Evolutionary conservation across 2,329 filamentous ascomycete genomes (phyloP), one percentile per base, ranked within the genome.

Genomic region (Cytospora leucostoma): DNA sequence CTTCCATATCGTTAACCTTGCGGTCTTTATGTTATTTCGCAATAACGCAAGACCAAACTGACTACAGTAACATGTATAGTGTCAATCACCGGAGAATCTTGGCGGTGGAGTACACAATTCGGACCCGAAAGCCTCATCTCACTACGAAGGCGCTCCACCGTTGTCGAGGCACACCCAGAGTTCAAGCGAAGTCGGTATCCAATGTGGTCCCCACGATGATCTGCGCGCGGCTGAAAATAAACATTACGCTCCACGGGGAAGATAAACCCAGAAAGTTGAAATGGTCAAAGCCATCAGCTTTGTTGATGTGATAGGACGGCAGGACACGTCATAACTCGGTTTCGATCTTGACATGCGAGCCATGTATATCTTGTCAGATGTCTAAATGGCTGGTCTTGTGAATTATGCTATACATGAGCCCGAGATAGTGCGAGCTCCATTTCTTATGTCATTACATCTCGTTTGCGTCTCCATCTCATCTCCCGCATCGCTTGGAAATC

Each of bases 401-500:
- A 47, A 47, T 17, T 7, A 17, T 7, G 13, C 3, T 11, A 21
- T 7, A 5, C 19, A 21, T 10, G 21, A 4, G 8, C 19, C n/a
- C 44, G 8, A 19, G 44, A 17, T 21, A 4, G 44, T 4, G 21
- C n/a, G n/a, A 19, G 3, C 44, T 19, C 44, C n/a, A 47, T 47
- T 10, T n/a, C 44, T 21, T 19, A 4, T 19, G 44, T 21, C 44
- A 47, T 47, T n/a, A 47, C n/a, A 47, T 47, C 44, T 47, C 44
- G 44, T 47, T 55, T 61, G 33, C 33, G 40, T 19, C 51, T 37
- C 17, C 19, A n/a, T 55, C n/a, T 32, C 52, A 47, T 35, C 37
- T 21, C 59, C 50, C 49, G 59, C 63, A 62, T 62, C 37, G 15
- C 17, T 33, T 33, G 34, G 63, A 56, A 40, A 65, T 65, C 63